Base-by-base conservation (phyloP, 148 eudicot genomes). In the Chenopodium quinoa region DNA sequence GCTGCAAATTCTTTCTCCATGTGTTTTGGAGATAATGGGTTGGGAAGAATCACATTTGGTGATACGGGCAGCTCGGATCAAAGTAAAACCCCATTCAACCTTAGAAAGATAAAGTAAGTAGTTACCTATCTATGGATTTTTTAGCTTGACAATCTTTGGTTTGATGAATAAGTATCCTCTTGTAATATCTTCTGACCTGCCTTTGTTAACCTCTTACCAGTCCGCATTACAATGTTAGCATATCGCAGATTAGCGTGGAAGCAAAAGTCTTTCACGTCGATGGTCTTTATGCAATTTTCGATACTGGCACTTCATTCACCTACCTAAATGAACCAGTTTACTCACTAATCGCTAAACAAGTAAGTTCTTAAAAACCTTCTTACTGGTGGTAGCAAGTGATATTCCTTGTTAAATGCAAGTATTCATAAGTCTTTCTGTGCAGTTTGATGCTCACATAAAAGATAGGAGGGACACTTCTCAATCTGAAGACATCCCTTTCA, bases 241-340 rank as follows among this genome's bases (percentile, higher is more conserved):
- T 95, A 77, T 86, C 90, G 69, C 85, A 85, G 84, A 86, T 92
- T 75, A 64, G 13, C 19, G 98, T 95, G 82, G 97, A 87, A 75
- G 25, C 75, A 29, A 91, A 90, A 56, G 78, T 76, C 80, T 88
- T 89, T 44, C 79, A 87, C 67, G 40, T 84, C 46, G 86, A 85
- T 62, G 76, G 68, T 60, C 79, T 92, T 81, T 62, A 75, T 73
- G 97, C 97, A 75, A 86, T 95, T 67, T 95, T 93, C 23, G 99
- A 95, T 87, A 82, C 98, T 29, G 98, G 98, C 63, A 91, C 97
- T 73, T 95, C 99, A 34, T 95, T 93, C 85, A 91, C 98, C 14
- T 87, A 88, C 84, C 80, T 95, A 80, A 87, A 77, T 60, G 91
- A 92, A 80, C 99, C 99, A 65, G 92, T 89, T 71, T 95, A 92